Base-by-base conservation (phyloP, 1,284 basidiomycete species). In the Rhodotorula glutinis region DNA sequence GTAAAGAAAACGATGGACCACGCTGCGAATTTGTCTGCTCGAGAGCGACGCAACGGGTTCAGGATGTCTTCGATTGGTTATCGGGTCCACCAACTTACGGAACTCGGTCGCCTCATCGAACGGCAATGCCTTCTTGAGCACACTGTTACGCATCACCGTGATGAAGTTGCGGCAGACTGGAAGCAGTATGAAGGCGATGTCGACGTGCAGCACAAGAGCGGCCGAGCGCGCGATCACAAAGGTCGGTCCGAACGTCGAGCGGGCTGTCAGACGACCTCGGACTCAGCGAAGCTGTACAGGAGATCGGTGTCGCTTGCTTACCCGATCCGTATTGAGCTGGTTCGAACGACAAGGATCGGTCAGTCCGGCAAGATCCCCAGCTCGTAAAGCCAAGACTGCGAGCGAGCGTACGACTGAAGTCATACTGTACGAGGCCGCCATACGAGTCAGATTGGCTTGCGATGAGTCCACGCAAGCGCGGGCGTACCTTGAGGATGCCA, bases 111-210 rank as follows among this genome's bases (percentile, higher is more conserved):
- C 74, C 60, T 76, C 68, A 41, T 77, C 75, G 58, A 75, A 78
- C 19, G 92, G 91, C 72, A 95, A 90, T 79, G 92, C 80, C 73
- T 86, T 83, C 80, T 91, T 91, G 60, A 94, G 81, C 2, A 90
- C 85, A 0, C 90, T 91, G 56, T 87, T 85, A 43, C 92, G 87
- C 53, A 93, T 82, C 49, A 92, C 75, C 17, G 91, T 92, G 77
- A 94, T 85, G 79, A 94, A 90, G 80, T 90, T 92, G 67, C 92
- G 86, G 83, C 92, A 94, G 76, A 94, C 85, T 41, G 92, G 92
- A 38, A 95, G 84, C 59, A 94, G 85, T 79, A 95, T 92, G 82
- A 93, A 89, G 67, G 90, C 86, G 62, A 91, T 86, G 79, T 94
- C 89, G 74, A 93, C 84, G 75, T 94, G 90, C 23, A 94, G 83